Evolutionary conservation across 768 basidiomycete genomes (phyloP).

Genomic region (Hygrocybe coccinea): DNA sequence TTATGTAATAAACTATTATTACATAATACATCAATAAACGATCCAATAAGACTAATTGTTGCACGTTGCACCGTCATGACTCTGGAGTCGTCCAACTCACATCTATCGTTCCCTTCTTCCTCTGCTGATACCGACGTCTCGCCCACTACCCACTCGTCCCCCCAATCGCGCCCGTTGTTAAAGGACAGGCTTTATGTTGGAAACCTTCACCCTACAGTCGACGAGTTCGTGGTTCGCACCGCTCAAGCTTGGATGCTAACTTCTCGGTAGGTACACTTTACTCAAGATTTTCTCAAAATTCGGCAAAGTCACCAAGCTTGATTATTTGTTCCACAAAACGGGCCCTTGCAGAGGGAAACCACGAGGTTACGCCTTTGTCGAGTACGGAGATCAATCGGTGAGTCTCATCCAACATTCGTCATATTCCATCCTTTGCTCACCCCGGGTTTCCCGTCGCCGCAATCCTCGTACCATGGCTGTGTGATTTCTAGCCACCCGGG

Average conservation of each 20-base stretch:
- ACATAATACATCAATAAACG: too few species aligned
- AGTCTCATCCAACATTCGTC: constrained; percentile 36
- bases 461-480: constrained; percentile 10
- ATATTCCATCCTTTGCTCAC: constrained; percentile 35
- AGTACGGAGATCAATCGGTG: constrained; percentile 77
- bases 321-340: constrained; percentile 93
- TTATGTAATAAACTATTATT: too few species aligned
- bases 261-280: constrained; percentile 62
- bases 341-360: constrained; percentile 89
- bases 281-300: constrained; percentile 88
- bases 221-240: constrained; percentile 55
- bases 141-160: too few species aligned
- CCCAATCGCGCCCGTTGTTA: constrained; percentile 35
- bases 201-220: constrained; percentile 82
- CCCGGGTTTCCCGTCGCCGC: constrained; percentile 37
- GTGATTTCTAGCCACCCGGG: constrained; percentile 13
- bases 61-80: too few species aligned
- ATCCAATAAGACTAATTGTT: too few species aligned
- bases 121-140: too few species aligned
- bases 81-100: too few species aligned
- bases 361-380: constrained; percentile 91
- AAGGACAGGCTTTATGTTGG: constrained; percentile 85
- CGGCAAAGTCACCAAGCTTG: constrained; percentile 88
- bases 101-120: too few species aligned
- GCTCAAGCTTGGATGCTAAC: too few species aligned